Percentiles rank a stretch among this genome's conserved stretches.
phyloP scores from a whole-genome alignment of 2,329 filamentous ascomycete species.

The Neocucurbitaria cava region DNA sequence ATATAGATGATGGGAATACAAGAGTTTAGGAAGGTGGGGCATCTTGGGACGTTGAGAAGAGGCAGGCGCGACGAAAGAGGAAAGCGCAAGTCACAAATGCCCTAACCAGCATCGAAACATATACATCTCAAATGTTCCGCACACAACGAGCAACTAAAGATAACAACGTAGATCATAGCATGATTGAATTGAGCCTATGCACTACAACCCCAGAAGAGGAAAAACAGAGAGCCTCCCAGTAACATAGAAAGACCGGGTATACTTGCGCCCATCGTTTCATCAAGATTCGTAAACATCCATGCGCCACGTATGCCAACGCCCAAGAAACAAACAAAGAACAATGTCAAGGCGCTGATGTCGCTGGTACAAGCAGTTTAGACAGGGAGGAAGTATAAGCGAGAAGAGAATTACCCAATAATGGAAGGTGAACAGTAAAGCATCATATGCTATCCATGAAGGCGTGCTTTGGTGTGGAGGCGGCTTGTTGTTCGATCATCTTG shows the following conservation, averaged over 20 bases:
- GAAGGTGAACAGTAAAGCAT: not conserved
- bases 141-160: not conserved
- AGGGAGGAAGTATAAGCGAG: constrained; percentile 6
- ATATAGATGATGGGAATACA: not conserved
- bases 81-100: not conserved
- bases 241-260: constrained; percentile 19
- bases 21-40: not conserved
- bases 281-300: constrained; percentile 6
- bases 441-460: not conserved
- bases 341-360: not conserved
- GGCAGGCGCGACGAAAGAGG: not conserved
- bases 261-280: constrained; percentile 15
- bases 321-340: not conserved
- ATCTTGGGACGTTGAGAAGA: not conserved
- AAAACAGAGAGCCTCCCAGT: not conserved
- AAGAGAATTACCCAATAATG: not conserved
- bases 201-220: not conserved
- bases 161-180: not conserved
- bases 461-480: not conserved
- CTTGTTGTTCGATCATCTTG: not conserved
- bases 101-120: not conserved
- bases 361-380: not conserved
- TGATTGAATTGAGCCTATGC: not conserved
- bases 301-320: not conserved
- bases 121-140: too few species aligned